Percentiles rank a stretch among this genome's conserved stretches.
These are phyloP conservation scores for Diaporthe citri DNA, from an alignment of 2,329 filamentous ascomycete genomes.

Conservation along the genomic window DNA sequence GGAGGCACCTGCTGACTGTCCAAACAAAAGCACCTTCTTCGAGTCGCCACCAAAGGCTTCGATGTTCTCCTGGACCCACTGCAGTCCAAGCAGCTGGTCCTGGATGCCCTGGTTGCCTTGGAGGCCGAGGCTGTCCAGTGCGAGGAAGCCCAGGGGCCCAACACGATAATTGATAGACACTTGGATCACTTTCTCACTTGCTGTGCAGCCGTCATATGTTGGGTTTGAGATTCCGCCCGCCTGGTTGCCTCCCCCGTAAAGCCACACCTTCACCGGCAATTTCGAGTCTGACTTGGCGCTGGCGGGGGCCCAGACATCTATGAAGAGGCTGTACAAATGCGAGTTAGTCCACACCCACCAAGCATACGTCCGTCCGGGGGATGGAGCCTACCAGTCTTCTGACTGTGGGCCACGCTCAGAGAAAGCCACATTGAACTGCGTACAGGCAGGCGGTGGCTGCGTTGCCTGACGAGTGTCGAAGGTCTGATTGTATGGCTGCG, in stretches of 20 bases:
- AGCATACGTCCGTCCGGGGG: background rate
- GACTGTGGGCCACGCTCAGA: constrained; percentile 26
- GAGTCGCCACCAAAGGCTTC: constrained; percentile 57
- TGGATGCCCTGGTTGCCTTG: constrained; percentile 63
- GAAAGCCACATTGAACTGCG: constrained; percentile 27
- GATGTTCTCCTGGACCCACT: constrained; percentile 64
- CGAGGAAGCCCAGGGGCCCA: constrained; percentile 62
- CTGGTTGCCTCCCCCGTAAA: constrained; percentile 45
- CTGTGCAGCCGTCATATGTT: constrained; percentile 45
- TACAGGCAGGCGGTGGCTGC: constrained; percentile 22
- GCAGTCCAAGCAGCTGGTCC: constrained; percentile 61
- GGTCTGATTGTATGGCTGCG: constrained; percentile 27
- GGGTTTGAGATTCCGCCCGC: constrained; percentile 44
- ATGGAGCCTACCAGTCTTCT: constrained; percentile 35
- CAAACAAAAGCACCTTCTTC: constrained; percentile 46
- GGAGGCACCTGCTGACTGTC: constrained; percentile 46
- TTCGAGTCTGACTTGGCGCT: constrained; percentile 27
- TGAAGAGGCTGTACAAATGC: constrained; percentile 19
- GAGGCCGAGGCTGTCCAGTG: constrained; percentile 54
- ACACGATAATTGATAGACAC: constrained; percentile 55
- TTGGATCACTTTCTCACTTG: constrained; percentile 44
- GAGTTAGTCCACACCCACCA: background rate
- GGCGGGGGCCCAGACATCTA: constrained; percentile 33
- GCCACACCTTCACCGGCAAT: constrained; percentile 40
- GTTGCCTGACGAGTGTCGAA: constrained; percentile 22